Percentiles rank a stretch among this genome's conserved stretches.
These are phyloP conservation scores for Carex kokanica DNA, from an alignment of 176 grass and related monocot species.

Conservation along the genomic window DNA sequence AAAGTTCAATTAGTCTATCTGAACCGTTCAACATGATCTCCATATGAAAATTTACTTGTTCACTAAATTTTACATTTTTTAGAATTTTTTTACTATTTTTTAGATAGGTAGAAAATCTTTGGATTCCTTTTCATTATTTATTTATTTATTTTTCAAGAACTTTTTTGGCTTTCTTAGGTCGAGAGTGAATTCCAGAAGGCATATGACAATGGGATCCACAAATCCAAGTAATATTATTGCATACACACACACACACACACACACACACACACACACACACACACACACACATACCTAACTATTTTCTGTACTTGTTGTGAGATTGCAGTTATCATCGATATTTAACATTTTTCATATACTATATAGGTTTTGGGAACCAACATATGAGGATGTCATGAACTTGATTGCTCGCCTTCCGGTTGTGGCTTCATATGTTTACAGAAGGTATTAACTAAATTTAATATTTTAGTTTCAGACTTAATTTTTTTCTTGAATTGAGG, in stretches of 20 bases:
- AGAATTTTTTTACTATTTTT: no score
- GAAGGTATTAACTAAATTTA: constrained; percentile 49
- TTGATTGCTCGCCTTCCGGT: constrained; percentile 78
- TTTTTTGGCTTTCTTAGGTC: constrained; percentile 51
- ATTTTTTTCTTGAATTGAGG: constrained; percentile 4
- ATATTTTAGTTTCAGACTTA: neutral
- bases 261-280: no score
- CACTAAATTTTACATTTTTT: no score
- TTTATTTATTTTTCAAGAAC: neutral
- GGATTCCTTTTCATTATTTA: no score
- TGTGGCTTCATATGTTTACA: constrained; percentile 92
- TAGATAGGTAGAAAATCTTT: no score
- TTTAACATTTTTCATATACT: constrained; percentile 10
- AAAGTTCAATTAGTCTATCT: no score
- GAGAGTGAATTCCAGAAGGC: constrained; percentile 99
- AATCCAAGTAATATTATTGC: constrained; percentile 69
- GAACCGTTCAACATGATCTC: no score
- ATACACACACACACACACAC: no score
- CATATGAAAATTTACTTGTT: no score
- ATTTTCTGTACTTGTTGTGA: constrained; percentile 6
- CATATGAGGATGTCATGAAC: constrained; percentile 96
- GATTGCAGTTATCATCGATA: neutral
- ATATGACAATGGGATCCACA: constrained; percentile 81
- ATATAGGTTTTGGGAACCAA: constrained; percentile 97
- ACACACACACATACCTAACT: no score